These are phyloP conservation scores for Coemansia sp. DNA, from an alignment of 192 early-diverging fungal genomes.

Conservation along the genomic window DNA sequence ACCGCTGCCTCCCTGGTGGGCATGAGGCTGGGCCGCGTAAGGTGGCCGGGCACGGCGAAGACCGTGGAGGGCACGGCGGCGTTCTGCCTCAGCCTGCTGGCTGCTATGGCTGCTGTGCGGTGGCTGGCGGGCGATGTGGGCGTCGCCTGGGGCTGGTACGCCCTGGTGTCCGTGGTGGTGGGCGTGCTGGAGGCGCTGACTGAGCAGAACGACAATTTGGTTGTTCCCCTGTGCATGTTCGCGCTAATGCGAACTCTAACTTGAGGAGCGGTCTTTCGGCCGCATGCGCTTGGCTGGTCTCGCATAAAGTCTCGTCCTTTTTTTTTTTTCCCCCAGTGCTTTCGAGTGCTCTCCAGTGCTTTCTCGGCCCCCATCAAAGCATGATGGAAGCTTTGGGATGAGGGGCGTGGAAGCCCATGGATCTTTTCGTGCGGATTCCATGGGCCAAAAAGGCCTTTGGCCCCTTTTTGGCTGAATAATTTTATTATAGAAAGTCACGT, in stretches of 20 bases:
- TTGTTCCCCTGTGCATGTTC: constrained; percentile 80
- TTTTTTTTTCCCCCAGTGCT: background rate
- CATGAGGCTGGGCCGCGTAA: constrained; percentile 64
- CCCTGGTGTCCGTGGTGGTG: constrained; percentile 30
- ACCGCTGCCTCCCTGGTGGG: constrained; percentile 86
- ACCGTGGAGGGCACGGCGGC: constrained; percentile 84
- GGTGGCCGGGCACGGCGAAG: constrained; percentile 78
- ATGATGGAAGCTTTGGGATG: background rate
- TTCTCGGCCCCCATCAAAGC: background rate
- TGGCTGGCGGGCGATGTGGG: constrained; percentile 9
- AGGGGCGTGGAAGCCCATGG: constrained; percentile 9
- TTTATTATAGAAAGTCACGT: background rate
- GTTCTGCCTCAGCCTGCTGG: constrained; percentile 8
- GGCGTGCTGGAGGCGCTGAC: constrained; percentile 84
- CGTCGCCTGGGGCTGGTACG: constrained; percentile 25
- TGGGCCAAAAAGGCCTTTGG: background rate
- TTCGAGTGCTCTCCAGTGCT: background rate
- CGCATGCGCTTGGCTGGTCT: no score
- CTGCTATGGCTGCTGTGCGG: constrained; percentile 9
- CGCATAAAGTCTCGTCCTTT: background rate
- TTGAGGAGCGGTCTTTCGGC: background rate
- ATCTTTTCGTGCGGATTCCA: constrained; percentile 1
- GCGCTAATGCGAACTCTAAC: constrained; percentile 11
- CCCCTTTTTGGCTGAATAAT: background rate
- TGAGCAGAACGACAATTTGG: constrained; percentile 93